Conservation (phyloP, 1,284 basidiomycete genomes). For the Rhodotorula sp. region DNA sequence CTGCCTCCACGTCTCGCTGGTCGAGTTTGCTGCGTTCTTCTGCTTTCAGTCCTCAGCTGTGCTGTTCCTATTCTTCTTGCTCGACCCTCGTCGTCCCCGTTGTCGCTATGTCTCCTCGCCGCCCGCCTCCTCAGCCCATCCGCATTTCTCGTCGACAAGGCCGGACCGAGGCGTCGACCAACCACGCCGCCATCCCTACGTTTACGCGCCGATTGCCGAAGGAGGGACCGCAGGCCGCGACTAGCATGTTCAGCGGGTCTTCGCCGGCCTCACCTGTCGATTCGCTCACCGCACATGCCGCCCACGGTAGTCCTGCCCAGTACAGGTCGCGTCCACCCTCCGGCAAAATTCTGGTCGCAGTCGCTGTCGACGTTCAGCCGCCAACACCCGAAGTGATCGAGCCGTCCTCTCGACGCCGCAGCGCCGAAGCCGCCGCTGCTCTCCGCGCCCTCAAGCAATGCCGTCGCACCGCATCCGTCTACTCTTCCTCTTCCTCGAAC, state of each 20-base stretch:
- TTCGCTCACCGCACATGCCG: too few species aligned
- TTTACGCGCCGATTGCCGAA: constrained; percentile 21
- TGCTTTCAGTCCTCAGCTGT: neutral
- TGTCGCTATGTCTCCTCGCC: constrained; percentile 2
- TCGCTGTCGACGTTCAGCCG: constrained; percentile 6
- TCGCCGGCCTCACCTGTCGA: too few species aligned
- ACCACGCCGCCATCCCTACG: constrained; percentile 19
- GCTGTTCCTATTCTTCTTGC: neutral
- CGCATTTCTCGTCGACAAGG: neutral
- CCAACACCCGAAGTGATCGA: neutral
- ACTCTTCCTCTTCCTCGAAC: neutral
- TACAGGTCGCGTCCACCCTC: too few species aligned
- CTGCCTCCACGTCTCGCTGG: neutral
- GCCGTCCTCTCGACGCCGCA: neutral
- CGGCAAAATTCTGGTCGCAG: neutral
- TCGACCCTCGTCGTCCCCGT: neutral
- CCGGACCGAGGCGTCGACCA: neutral
- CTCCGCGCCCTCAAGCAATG: constrained; percentile 5
- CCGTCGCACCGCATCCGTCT: constrained; percentile 10
- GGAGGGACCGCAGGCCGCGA: neutral
- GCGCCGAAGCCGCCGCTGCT: neutral
- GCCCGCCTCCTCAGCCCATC: constrained; percentile 20
- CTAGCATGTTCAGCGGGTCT: neutral
- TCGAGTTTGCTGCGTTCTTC: neutral
- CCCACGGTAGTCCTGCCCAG: neutral